A percentile compares a stretch with the other conserved stretches of the same genome.
These are phyloP conservation scores for Zea luxurians DNA, from an alignment of 176 grass and related monocot genomes.

Conservation along the genomic window DNA sequence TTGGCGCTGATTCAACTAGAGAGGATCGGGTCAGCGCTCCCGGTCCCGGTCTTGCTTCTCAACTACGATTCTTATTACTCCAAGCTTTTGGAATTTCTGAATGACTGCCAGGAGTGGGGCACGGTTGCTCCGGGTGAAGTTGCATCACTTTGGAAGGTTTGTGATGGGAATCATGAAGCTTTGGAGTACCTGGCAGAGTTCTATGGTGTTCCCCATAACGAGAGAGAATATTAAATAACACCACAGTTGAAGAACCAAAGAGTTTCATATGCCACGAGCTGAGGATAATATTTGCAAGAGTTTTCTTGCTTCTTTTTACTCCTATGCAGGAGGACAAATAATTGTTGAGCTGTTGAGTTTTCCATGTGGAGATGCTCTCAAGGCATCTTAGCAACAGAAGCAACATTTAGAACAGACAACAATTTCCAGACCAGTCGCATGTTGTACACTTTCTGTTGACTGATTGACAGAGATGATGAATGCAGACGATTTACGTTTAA, in stretches of 20 bases:
- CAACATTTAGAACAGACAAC: neutral
- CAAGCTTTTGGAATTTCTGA: constrained; percentile 75
- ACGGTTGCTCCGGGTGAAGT: constrained; percentile 70
- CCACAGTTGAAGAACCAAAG: constrained; percentile 32
- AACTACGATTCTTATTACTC: constrained; percentile 89
- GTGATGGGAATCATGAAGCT: constrained; percentile 69
- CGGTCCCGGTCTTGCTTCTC: constrained; percentile 63
- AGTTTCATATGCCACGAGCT: constrained; percentile 26
- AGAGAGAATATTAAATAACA: constrained; percentile 49
- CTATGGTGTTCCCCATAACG: constrained; percentile 41
- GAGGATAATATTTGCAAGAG: neutral
- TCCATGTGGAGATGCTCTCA: too few relatives aligned
- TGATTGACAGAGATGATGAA: neutral
- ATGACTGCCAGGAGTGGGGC: constrained; percentile 68
- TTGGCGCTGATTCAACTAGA: constrained; percentile 71
- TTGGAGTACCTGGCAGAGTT: constrained; percentile 77
- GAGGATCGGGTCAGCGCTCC: constrained; percentile 66
- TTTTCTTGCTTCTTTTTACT: neutral
- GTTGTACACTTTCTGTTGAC: neutral
- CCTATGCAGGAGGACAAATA: neutral
- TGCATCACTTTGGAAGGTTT: constrained; percentile 75
- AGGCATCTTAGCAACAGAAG: too few relatives aligned
- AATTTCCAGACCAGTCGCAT: neutral
- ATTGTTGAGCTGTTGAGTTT: neutral
- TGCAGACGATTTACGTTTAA: neutral